Evolutionary conservation across 1,284 basidiomycete genomes (phyloP).

Genomic region (Fomitopsis schrenkii): DNA sequence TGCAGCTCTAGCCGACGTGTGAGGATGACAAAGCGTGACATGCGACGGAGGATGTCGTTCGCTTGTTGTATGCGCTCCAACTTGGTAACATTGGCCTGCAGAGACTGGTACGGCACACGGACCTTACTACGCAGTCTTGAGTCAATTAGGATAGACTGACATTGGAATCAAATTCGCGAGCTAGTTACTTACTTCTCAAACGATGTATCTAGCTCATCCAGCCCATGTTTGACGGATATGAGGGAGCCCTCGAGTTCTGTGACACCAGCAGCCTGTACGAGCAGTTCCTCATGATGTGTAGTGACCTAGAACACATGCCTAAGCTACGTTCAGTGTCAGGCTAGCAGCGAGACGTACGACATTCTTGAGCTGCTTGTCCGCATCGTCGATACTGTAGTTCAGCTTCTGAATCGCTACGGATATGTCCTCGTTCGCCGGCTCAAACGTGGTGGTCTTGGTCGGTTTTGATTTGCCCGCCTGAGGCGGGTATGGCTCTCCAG

Average conservation of each 20-base stretch:
- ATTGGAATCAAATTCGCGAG: neutral
- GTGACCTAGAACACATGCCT: conserved; percentile 44
- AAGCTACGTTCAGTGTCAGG: neutral
- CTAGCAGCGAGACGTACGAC: conserved; percentile 50
- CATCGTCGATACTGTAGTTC: conserved; percentile 82
- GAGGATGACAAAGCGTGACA: conserved; percentile 79
- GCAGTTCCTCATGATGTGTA: conserved; percentile 67
- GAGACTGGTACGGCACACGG: conserved; percentile 71
- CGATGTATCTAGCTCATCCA: conserved; percentile 64
- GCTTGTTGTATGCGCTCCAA: conserved; percentile 78
- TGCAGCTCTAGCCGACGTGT: conserved; percentile 77
- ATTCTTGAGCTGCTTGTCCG: conserved; percentile 80
- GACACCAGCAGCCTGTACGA: conserved; percentile 69
- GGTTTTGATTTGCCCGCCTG: conserved; percentile 28
- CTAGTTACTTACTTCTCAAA: conserved; percentile 60
- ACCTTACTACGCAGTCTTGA: conserved; percentile 80
- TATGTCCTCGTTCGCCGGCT: conserved; percentile 79
- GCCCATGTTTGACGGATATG: conserved; percentile 54
- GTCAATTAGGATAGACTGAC: conserved; percentile 15
- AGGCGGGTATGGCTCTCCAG: conserved; percentile 70
- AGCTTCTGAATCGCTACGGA: conserved; percentile 83
- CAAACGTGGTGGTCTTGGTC: conserved; percentile 37
- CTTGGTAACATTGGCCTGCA: conserved; percentile 66
- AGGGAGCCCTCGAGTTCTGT: conserved; percentile 62
- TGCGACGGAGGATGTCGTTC: conserved; percentile 78